A percentile compares a stretch with the other conserved stretches of the same genome.
These are phyloP conservation scores for Prunus kanzakura DNA, from an alignment of 306 rosid species.

Conservation along the genomic window DNA sequence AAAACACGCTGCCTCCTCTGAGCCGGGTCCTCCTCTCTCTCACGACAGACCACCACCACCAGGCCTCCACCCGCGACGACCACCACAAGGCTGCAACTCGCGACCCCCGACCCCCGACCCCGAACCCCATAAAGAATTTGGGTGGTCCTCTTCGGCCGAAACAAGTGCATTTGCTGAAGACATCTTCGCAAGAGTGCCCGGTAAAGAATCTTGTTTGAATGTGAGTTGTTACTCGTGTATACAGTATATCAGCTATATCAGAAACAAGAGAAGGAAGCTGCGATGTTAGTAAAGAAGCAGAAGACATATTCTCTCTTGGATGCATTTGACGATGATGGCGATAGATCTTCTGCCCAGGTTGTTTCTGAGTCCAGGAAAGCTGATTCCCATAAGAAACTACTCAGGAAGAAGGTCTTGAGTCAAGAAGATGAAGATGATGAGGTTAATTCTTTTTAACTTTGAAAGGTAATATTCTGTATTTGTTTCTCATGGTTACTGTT, in stretches of 20 bases:
- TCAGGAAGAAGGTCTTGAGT: slow-evolving; percentile 50
- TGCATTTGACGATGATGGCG: slow-evolving; percentile 52
- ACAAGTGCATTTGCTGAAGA: slow-evolving; percentile 70
- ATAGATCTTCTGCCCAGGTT: slow-evolving; percentile 33
- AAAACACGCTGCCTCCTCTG: too few relatives aligned
- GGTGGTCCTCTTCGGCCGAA: slow-evolving; percentile 47
- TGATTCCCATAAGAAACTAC: slow-evolving; percentile 48
- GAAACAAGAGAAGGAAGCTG: slow-evolving; percentile 87
- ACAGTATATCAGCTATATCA: slow-evolving; percentile 65
- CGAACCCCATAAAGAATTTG: slow-evolving; percentile 26
- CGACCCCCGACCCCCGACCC: too few relatives aligned
- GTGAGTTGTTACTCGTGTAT: slow-evolving; percentile 45
- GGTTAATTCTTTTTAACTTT: slow-evolving; percentile 42
- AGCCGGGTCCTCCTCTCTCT: too few relatives aligned
- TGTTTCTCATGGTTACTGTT: slow-evolving; percentile 15
- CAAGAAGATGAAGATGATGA: slow-evolving; percentile 65
- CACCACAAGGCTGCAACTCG: too few relatives aligned
- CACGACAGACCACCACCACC: too few relatives aligned
- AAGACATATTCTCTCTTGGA: slow-evolving; percentile 65
- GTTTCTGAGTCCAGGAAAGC: slow-evolving; percentile 38
- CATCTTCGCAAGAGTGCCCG: slow-evolving; percentile 28
- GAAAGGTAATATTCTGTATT: slow-evolving; percentile 20
- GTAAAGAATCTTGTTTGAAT: slow-evolving; percentile 46
- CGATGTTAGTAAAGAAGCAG: slow-evolving; percentile 67
- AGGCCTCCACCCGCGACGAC: too few relatives aligned